Conservation (phyloP, 179 eudicot species). For the Beta lomatogona region DNA sequence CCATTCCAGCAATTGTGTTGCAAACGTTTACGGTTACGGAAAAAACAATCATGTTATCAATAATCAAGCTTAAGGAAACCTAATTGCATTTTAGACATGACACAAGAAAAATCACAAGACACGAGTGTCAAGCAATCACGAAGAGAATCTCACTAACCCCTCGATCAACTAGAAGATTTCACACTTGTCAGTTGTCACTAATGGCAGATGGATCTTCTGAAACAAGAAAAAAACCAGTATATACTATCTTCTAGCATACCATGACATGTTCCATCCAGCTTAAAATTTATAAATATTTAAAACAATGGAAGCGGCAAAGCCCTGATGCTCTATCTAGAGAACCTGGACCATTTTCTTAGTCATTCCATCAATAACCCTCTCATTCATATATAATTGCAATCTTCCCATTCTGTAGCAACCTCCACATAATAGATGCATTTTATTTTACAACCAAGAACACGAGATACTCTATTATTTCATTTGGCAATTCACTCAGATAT, state of each 20-base stretch:
- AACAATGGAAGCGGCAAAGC: not conserved
- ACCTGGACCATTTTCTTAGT: not conserved
- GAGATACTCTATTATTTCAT: not conserved
- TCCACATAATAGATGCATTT: not conserved
- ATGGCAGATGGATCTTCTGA: not conserved
- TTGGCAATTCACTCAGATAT: not conserved
- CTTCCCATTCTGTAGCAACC: not conserved
- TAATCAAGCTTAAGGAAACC: not conserved
- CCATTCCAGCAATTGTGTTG: not conserved
- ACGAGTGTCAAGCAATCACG: not conserved
- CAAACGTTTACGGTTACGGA: too few species aligned
- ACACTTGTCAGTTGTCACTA: not conserved
- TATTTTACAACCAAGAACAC: not conserved
- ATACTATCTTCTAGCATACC: not conserved
- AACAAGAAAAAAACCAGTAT: not conserved
- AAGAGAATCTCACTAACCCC: conserved; percentile 3
- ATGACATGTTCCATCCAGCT: not conserved
- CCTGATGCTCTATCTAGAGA: not conserved
- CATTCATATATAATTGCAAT: not conserved
- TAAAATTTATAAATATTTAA: not conserved
- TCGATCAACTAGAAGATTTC: not conserved
- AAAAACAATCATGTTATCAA: not conserved
- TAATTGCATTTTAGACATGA: not conserved
- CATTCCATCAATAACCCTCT: not conserved
- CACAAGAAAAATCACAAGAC: not conserved